Percentiles rank a stretch among this genome's conserved stretches.
phyloP scores from a whole-genome alignment of 2,329 filamentous ascomycete species.

The Pestalotiopsis sp. region DNA sequence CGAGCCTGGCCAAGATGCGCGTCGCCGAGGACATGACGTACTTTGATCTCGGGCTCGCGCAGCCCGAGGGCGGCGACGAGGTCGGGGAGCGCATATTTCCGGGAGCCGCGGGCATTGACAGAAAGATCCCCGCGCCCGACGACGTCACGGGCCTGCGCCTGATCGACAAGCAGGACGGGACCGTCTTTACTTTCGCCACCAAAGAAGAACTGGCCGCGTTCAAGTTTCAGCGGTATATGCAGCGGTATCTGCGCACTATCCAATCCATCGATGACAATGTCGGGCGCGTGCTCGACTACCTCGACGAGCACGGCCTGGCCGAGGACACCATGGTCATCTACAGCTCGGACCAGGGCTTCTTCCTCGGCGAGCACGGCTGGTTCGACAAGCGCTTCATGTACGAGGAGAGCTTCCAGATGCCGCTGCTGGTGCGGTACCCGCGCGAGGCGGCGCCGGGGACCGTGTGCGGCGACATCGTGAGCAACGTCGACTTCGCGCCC shows the following conservation, averaged over 20 bases:
- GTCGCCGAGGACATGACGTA: conserved; percentile 56
- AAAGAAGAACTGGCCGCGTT: conserved; percentile 49
- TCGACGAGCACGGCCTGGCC: conserved; percentile 43
- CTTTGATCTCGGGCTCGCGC: conserved; percentile 51
- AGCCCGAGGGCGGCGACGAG: conserved; percentile 49
- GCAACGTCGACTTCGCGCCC: conserved; percentile 58
- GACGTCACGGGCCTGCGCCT: conserved; percentile 29
- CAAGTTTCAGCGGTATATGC: conserved; percentile 61
- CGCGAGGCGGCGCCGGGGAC: conserved; percentile 39
- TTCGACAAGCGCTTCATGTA: conserved; percentile 64
- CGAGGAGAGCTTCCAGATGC: conserved; percentile 61
- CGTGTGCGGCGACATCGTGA: conserved; percentile 51
- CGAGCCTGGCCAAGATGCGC: conserved; percentile 52
- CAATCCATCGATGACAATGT: conserved; percentile 57
- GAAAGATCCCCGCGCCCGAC: conserved; percentile 27
- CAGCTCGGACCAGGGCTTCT: conserved; percentile 58
- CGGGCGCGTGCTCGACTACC: conserved; percentile 48
- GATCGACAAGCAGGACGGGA: conserved; percentile 49
- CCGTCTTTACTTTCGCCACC: conserved; percentile 47
- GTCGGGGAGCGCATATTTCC: conserved; percentile 39
- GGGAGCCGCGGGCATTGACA: conserved; percentile 27
- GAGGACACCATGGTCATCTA: conserved; percentile 56
- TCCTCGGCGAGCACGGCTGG: conserved; percentile 60
- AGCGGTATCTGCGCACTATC: conserved; percentile 56
- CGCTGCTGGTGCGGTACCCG: conserved; percentile 52